Evolutionary conservation across 371 early-diverging fungal species (phyloP).

Genomic region (Mortierella sp.): DNA sequence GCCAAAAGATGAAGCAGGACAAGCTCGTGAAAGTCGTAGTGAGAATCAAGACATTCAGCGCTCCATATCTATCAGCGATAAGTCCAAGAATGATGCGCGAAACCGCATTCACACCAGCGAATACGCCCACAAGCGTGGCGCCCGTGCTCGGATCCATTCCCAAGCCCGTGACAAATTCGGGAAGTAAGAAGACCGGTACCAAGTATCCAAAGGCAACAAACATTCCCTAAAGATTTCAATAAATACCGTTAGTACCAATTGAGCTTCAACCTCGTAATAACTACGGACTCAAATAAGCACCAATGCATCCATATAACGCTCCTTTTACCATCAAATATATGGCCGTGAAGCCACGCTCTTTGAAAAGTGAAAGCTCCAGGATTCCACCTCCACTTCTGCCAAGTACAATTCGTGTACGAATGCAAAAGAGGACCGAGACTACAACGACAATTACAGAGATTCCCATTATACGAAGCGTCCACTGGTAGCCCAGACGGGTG

Average conservation of each 20-base stretch:
- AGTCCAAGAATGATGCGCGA: slow-evolving; percentile 56
- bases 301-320: no score
- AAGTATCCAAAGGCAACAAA: slow-evolving; percentile 45
- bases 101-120: slow-evolving; percentile 60
- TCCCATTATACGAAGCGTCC: slow-evolving; percentile 64
- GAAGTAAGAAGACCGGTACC: slow-evolving; percentile 24
- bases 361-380: slow-evolving; percentile 39
- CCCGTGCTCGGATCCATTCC: slow-evolving; percentile 19
- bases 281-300: no score
- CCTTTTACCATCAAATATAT: slow-evolving; percentile 20
- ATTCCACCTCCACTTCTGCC: slow-evolving; percentile 25
- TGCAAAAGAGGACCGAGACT: slow-evolving; percentile 49
- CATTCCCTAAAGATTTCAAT: slow-evolving; percentile 23
- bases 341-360: slow-evolving; percentile 31
- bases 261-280: no score
- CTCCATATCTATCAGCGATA: slow-evolving; percentile 47
- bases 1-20: slow-evolving; percentile 16
- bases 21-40: slow-evolving; percentile 10
- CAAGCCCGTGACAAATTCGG: slow-evolving; percentile 48
- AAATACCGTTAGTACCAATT: no score
- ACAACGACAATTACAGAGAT: slow-evolving; percentile 54
- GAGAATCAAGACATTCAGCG: slow-evolving; percentile 17
- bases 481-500: slow-evolving; percentile 59
- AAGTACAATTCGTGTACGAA: slow-evolving; percentile 54
- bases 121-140: slow-evolving; percentile 43